Base-by-base conservation (phyloP, 2,329 filamentous ascomycete genomes). In the Cryphonectria japonica region DNA sequence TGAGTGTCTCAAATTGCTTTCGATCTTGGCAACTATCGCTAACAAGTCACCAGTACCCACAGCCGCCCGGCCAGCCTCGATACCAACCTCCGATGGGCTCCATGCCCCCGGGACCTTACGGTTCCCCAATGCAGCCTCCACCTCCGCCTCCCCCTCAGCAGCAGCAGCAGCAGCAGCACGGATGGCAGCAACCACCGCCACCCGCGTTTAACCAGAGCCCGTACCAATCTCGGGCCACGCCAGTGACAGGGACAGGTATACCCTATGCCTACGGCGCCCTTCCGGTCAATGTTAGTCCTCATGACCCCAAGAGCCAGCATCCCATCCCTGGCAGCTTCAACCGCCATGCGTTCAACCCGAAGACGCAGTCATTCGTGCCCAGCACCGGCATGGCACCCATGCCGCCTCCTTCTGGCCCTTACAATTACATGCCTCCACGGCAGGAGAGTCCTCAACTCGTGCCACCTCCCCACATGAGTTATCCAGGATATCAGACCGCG, bases 281-380 rank as follows among this genome's bases (percentile, higher is more conserved):
- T 63, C 92, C 93, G 4, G 88, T 85, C 26, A 89, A 92, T 73
- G 85, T 87, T 67, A 90, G 91, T 65, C 90, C 93, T 37, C 86
- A 92, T 73, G 92, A 92, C 76, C 88, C 90, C 11, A 91, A 92
- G 79, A 89, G 88, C 71, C 92, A 94, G 78, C 93, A 97, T 78
- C 93, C 93, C 7, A 90, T 97, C 70, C 93, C 94, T 19, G 93
- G 93, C 50, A 96, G 92, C 81, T 97, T 89, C 78, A 77, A 75
- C 67, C 88, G 94, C 71, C 93, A 94, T 76, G 89, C 92, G 16
- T 98, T 98, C 83, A 98, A 98, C 78, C 95, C 95, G 0, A 95
- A 97, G 82, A 98, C 93, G 22, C 93, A 97, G 78, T 93, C 95
- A 0, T 98, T 98, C 80, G 89, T 97, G 34, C 95, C 95, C 1